A percentile compares a stretch with the other conserved stretches of the same genome.
These are phyloP conservation scores for Euphorbia pulcherrima DNA, from an alignment of 345 rosid species.

Conservation along the genomic window DNA sequence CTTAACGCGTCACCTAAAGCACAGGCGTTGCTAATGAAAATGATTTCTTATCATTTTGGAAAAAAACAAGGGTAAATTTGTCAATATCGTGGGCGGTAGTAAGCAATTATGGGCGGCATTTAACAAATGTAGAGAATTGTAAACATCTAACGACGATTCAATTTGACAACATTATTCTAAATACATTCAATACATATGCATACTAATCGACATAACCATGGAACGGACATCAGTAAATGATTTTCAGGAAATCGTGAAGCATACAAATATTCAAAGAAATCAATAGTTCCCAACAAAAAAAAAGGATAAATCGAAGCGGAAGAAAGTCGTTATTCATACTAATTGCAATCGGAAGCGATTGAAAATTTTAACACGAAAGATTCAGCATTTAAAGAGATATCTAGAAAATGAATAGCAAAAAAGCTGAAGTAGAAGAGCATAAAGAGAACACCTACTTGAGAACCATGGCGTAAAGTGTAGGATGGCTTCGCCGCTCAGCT, in stretches of 20 bases:
- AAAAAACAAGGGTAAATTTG: no score
- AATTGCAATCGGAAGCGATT: neutral
- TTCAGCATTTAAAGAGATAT: neutral
- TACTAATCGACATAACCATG: neutral
- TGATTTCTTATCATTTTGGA: no score
- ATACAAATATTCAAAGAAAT: neutral
- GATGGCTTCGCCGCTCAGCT: slow-evolving; percentile 13
- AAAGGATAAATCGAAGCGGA: neutral
- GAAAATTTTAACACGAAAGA: neutral
- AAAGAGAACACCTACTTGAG: slow-evolving; percentile 18
- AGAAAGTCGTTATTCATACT: neutral
- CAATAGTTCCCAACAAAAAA: neutral
- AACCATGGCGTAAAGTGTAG: slow-evolving; percentile 13
- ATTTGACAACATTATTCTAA: neutral
- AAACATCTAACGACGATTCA: neutral
- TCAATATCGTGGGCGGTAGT: no score
- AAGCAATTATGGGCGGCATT: no score
- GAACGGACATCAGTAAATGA: neutral
- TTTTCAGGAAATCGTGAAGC: neutral
- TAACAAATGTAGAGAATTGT: neutral
- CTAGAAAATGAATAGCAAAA: neutral
- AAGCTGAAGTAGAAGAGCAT: neutral
- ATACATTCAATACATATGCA: neutral
- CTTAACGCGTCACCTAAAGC: no score
- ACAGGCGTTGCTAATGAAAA: no score